Base-by-base conservation (phyloP, 1,139 yeast species). In the Taphrina flavorubra region DNA sequence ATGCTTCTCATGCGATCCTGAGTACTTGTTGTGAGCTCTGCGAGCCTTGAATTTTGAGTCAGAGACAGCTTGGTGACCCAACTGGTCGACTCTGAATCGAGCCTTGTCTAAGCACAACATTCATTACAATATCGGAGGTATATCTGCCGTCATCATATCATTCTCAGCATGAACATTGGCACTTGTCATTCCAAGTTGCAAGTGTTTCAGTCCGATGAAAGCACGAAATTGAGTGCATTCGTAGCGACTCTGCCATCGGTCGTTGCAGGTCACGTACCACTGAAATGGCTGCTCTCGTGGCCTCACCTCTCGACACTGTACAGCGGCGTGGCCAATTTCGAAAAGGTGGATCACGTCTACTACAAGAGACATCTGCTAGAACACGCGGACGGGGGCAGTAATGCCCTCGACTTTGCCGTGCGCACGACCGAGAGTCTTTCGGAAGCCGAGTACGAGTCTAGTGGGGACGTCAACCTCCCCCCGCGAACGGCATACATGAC, bases 331-430 rank as follows among this genome's bases (percentile, higher is more conserved):
- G 67, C 67, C 53, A 63, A 63, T 37, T 83, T 82, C 70, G 82
- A 85, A 8, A 80, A 82, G 58, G 77, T 76, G 36, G 86, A 86
- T 74, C 81, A 81, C 65, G 86, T 90, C 4, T 84, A 85, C 78
- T 92, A 90, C 74, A 97, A 96, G 1, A 84, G 97, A 74, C 87
- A 92, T 72, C 76, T 88, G 31, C 82, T 89, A 69, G 77, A 79
- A 1, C 86, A 86, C 75, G 77, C 81, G 11, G 89, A 87, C 72
- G 78, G 77, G 57, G 85, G 85, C 6, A 65, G 51, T 47, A 64
- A 55, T 20, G 95, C 96, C 31, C 82, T 85, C 51, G 84, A 90
- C 71, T 86, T 96, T 13, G 85, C 88, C 25, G 97, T 91, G 78
- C 90, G 90, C 84, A 90, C 84, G 1, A 82, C 89, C 51, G 34